phyloP scores from a whole-genome alignment of 345 rosid genomes.

The Moringa oleifera region DNA sequence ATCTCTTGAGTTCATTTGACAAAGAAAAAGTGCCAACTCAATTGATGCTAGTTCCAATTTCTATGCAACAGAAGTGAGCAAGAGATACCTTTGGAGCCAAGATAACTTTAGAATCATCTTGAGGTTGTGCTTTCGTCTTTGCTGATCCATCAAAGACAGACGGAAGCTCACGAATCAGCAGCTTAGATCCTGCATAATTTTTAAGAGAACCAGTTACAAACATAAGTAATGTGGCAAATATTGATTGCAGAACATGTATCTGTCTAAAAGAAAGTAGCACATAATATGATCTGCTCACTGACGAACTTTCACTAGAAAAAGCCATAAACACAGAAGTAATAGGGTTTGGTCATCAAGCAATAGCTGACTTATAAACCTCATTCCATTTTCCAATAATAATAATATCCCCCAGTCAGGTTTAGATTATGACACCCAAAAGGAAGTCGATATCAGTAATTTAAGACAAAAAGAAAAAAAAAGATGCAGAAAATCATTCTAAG shows the following conservation, averaged over 20 bases:
- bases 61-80: not conserved
- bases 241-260: not conserved
- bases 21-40: too few species aligned
- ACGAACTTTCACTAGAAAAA: not conserved
- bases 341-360: not conserved
- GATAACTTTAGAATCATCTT: slow-evolving; percentile 82
- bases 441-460: too few species aligned
- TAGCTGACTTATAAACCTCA: too few species aligned
- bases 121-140: slow-evolving; percentile 60
- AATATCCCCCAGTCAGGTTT: too few species aligned
- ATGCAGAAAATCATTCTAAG: too few species aligned
- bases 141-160: slow-evolving; percentile 76
- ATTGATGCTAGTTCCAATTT: not conserved
- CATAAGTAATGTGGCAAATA: not conserved
- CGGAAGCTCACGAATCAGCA: slow-evolving; percentile 71
- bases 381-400: too few species aligned
- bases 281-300: not conserved
- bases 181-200: slow-evolving; percentile 62
- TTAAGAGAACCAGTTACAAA: slow-evolving; percentile 1
- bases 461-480: too few species aligned
- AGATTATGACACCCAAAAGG: too few species aligned
- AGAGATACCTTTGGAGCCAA: slow-evolving; percentile 78
- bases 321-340: not conserved
- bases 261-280: slow-evolving; percentile 6
- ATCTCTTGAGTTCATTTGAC: not conserved